Base-by-base conservation (phyloP, 805 yeast genomes). In the Isabelozyma gotoi region DNA sequence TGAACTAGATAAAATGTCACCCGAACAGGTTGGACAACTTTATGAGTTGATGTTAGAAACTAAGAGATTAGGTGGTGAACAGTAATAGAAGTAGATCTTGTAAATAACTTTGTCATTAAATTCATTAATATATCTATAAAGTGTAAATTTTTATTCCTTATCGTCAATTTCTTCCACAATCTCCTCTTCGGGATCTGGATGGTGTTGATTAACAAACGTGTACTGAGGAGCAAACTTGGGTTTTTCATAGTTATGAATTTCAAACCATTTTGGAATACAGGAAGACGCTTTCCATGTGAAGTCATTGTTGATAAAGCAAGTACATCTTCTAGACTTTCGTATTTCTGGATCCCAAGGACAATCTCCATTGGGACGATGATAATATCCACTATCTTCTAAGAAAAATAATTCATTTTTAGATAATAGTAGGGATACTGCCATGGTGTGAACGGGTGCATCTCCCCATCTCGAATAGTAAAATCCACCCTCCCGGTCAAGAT, bases 391-490 rank as follows among this genome's bases (percentile, higher is more conserved):
- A 55, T 85, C 91, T 45, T 78, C 82, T 59, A 88, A 86, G 73
- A 82, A 48, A 57, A 86, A 91, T 38, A 88, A 65, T 56, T 81
- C 71, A 49, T 77, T 78, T 60, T 76, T 78, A 42, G 84, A 79
- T 63, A 85, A 57, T 68, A 87, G 83, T 50, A 87, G 65, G 8
- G 92, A 69, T 15, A 80, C 89, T 2, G 88, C 92, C 44, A 85
- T 76, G 2, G 91, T 80, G 63, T 85, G 92, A n/a, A 85, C 78
- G 8, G 92, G 92, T 0, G 92, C 94, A 62, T 86, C 95, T 19
- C 95, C 95, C 92, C 94, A 87, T 51, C 95, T 76, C 63, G 85
- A 89, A 56, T 84, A 84, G 61, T 80, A 85, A 60, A 85, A 85
- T 0, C 91, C 92, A 44, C 91, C 91, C 2, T 77, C 61, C 38